Evolutionary conservation across 2,329 filamentous ascomycete genomes (phyloP).

Genomic region (Diplocarpon rosae): DNA sequence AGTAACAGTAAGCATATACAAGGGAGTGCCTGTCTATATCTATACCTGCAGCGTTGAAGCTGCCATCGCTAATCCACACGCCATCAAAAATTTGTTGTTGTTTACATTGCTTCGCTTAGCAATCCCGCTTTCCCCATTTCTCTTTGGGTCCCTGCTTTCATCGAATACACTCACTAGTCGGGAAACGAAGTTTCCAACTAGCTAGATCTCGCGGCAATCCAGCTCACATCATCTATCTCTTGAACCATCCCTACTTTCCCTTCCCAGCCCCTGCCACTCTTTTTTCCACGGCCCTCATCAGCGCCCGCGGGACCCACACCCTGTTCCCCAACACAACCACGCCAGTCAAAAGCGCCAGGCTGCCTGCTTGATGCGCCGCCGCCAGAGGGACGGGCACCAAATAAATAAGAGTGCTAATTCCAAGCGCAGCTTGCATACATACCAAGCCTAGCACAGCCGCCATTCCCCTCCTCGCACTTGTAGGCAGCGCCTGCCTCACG

Average conservation of each 20-base stretch:
- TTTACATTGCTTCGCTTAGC: not conserved
- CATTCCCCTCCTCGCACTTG: conserved; percentile 55
- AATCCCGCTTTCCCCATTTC: not conserved
- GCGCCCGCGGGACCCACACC: conserved; percentile 60
- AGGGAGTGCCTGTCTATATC: no score
- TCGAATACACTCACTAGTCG: not conserved
- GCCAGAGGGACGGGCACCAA: conserved; percentile 84
- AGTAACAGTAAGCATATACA: no score
- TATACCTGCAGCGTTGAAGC: no score
- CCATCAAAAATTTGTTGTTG: not conserved
- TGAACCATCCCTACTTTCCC: conserved; percentile 1
- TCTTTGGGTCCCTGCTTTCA: not conserved
- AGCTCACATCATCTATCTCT: conserved; percentile 2
- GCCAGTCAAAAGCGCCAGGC: conserved; percentile 72
- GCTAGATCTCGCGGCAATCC: not conserved
- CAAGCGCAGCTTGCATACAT: conserved; percentile 69
- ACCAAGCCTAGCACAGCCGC: conserved; percentile 76
- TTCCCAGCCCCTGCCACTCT: conserved; percentile 4
- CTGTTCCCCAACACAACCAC: conserved; percentile 70
- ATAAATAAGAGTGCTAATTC: conserved; percentile 86
- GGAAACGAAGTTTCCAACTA: not conserved
- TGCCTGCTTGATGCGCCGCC: conserved; percentile 86
- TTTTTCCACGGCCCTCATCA: conserved; percentile 45
- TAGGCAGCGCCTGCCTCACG: conserved; percentile 47
- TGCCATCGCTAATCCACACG: no score